phyloP scores from a whole-genome alignment of 257 asterid genomes.

The Jacaranda mimosifolia region DNA sequence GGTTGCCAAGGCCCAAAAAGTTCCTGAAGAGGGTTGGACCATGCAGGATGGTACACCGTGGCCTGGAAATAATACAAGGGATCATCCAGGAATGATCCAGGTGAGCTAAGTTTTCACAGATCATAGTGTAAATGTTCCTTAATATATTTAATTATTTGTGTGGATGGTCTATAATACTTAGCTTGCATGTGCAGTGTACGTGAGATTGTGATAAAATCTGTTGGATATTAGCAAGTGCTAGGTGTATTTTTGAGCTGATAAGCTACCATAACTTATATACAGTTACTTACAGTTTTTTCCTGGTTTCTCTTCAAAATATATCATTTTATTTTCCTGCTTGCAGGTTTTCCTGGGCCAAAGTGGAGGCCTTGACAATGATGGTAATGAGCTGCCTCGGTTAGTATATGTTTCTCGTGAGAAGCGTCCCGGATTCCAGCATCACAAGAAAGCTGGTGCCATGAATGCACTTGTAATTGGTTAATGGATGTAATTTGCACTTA shows the following conservation, averaged over 20 bases:
- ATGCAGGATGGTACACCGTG: slow-evolving; percentile 99
- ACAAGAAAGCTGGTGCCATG: slow-evolving; percentile 99
- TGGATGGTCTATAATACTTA: neutral
- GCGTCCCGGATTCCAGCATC: slow-evolving; percentile 97
- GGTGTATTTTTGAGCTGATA: neutral
- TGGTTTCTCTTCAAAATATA: slow-evolving; percentile 24
- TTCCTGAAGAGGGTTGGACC: slow-evolving; percentile 98
- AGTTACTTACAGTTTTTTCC: slow-evolving; percentile 18
- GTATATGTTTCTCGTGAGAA: slow-evolving; percentile 99
- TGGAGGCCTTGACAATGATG: slow-evolving; percentile 97
- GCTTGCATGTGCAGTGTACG: neutral
- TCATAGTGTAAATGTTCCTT: slow-evolving; percentile 16
- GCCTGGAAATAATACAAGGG: slow-evolving; percentile 98
- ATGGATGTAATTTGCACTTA: slow-evolving; percentile 1
- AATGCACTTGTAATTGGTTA: slow-evolving; percentile 85
- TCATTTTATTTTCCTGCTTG: slow-evolving; percentile 31
- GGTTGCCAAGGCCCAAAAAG: slow-evolving; percentile 89
- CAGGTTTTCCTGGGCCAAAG: slow-evolving; percentile 98
- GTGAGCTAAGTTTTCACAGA: slow-evolving; percentile 45
- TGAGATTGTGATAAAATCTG: neutral
- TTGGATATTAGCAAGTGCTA: neutral
- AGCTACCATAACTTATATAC: slow-evolving; percentile 16
- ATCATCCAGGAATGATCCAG: slow-evolving; percentile 99
- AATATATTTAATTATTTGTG: neutral
- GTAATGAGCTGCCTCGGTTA: slow-evolving; percentile 90